A percentile compares a stretch with the other conserved stretches of the same genome.
Evolutionary conservation across 495 filamentous ascomycete genomes (phyloP).

Genomic region (Xylaria cubensis): DNA sequence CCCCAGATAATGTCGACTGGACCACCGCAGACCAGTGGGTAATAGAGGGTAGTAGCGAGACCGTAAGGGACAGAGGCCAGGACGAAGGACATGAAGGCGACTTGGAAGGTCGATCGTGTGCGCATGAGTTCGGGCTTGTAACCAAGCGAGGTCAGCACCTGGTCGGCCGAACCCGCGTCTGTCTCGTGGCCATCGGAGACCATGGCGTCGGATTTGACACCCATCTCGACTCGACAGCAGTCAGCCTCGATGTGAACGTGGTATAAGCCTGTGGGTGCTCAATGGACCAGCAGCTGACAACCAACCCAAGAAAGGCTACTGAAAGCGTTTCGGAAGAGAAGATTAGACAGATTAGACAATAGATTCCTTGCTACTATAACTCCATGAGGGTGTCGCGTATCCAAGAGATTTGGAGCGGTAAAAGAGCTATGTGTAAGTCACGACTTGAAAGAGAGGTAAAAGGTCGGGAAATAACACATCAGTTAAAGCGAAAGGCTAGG

Average conservation of each 20-base stretch:
- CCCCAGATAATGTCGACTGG: constrained; percentile 72
- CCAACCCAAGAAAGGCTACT: not conserved
- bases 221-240: constrained; percentile 14
- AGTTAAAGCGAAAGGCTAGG: not conserved
- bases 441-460: not conserved
- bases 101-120: constrained; percentile 60
- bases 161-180: constrained; percentile 47
- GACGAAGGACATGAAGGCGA: constrained; percentile 65
- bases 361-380: not conserved
- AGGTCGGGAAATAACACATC: not conserved
- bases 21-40: constrained; percentile 69
- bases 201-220: constrained; percentile 5
- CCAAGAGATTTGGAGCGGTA: not conserved
- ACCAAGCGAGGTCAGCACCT: constrained; percentile 57
- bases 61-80: constrained; percentile 67
- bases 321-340: not conserved
- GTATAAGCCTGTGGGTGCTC: not conserved
- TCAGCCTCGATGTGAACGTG: not conserved
- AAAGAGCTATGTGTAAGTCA: not conserved
- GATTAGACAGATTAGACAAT: not conserved
- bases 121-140: constrained; percentile 60
- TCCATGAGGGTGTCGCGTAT: constrained; percentile 15
- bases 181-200: constrained; percentile 24
- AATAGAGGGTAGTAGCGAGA: constrained; percentile 72
- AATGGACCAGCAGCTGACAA: not conserved